Conservation (phyloP, 208 protist species). For the Endotrypanum monterogeii region DNA sequence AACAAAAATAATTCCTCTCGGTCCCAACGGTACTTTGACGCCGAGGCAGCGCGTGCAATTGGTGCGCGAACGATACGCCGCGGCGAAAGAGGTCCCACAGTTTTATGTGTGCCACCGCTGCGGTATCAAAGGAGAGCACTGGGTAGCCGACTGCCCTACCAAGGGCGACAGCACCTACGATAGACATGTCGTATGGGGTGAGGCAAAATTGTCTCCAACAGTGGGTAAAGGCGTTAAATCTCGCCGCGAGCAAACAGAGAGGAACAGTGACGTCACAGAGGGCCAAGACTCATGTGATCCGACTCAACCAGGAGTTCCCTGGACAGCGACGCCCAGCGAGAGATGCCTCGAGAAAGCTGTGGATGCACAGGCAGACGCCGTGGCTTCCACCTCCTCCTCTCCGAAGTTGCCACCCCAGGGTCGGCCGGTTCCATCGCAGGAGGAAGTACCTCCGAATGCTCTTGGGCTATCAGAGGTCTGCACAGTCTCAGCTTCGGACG, state of each 20-base stretch:
- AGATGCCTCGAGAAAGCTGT: background rate
- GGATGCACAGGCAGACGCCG: background rate
- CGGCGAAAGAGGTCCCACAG: slow-evolving; percentile 54
- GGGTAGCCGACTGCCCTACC: slow-evolving; percentile 75
- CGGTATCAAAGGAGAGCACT: slow-evolving; percentile 75
- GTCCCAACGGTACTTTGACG: slow-evolving; percentile 73
- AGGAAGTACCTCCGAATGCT: background rate
- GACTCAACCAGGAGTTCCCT: background rate
- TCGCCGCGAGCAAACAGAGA: background rate
- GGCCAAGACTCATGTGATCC: background rate
- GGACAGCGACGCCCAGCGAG: background rate
- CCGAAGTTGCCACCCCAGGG: background rate
- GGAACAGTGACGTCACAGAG: background rate
- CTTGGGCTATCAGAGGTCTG: background rate
- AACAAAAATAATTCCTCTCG: slow-evolving; percentile 54
- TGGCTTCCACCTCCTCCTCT: background rate
- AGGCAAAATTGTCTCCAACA: slow-evolving; percentile 44
- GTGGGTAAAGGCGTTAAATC: slow-evolving; percentile 4
- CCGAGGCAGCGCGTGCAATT: slow-evolving; percentile 67
- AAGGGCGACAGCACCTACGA: slow-evolving; percentile 65
- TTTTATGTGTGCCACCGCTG: slow-evolving; percentile 89
- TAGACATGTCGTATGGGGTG: slow-evolving; percentile 69
- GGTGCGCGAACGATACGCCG: slow-evolving; percentile 65
- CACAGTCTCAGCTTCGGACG: background rate
- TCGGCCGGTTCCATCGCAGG: background rate